Conservation (phyloP, 768 basidiomycete genomes). For the Mycena galericulata region DNA sequence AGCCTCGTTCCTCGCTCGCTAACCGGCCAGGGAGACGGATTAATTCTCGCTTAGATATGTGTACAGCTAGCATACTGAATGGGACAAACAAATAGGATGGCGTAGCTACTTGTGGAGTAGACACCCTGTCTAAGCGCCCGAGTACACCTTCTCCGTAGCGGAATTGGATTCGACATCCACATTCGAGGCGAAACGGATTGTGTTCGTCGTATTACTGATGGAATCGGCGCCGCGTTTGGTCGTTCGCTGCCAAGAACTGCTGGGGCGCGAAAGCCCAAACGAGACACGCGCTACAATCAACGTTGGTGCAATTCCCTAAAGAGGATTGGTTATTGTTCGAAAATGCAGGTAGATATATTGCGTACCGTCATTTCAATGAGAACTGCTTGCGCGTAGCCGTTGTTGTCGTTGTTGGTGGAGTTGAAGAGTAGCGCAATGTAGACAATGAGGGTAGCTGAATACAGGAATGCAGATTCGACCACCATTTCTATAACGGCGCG, state of each 20-base stretch:
- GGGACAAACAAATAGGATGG: no score
- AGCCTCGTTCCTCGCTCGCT: no score
- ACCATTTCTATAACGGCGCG: constrained; percentile 5
- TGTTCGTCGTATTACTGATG: neutral
- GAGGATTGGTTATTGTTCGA: neutral
- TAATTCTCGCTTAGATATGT: no score
- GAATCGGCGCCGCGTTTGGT: neutral
- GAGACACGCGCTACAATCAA: constrained; percentile 10
- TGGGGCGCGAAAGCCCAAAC: constrained; percentile 3
- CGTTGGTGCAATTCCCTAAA: constrained; percentile 3
- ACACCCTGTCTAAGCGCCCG: no score
- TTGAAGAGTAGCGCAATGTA: constrained; percentile 6
- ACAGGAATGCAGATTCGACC: constrained; percentile 11
- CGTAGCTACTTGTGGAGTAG: no score
- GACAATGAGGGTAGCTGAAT: constrained; percentile 4
- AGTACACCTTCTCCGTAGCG: neutral
- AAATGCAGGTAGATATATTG: neutral
- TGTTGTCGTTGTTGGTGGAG: neutral
- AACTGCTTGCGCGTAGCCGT: constrained; percentile 11
- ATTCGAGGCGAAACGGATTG: neutral
- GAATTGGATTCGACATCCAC: neutral
- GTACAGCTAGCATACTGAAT: no score
- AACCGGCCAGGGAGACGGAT: no score
- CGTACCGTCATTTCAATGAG: constrained; percentile 7
- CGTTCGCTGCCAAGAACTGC: neutral